Percentiles rank a stretch among this genome's conserved stretches.
These are phyloP conservation scores for Solanum neorickii DNA, from an alignment of 257 asterid genomes.

Conservation along the genomic window DNA sequence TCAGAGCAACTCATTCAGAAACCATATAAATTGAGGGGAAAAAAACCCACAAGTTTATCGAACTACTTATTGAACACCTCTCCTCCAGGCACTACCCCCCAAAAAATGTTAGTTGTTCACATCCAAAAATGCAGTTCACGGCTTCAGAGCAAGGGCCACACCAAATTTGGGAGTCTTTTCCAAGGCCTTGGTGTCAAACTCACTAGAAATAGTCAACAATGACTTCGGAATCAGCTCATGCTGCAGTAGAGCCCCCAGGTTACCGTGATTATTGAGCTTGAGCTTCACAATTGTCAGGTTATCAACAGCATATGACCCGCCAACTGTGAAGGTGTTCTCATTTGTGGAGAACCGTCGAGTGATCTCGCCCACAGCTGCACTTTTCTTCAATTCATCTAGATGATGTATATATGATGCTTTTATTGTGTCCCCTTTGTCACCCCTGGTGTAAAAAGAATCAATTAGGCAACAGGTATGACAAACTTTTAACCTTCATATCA, in stretches of 20 bases:
- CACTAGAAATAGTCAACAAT: constrained; percentile 55
- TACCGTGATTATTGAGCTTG: constrained; percentile 75
- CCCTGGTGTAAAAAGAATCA: constrained; percentile 15
- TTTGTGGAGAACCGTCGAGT: constrained; percentile 60
- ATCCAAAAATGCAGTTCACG: constrained; percentile 21
- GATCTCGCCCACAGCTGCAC: constrained; percentile 59
- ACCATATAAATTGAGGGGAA: constrained; percentile 3
- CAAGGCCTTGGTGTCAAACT: constrained; percentile 73
- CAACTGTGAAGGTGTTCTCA: constrained; percentile 71
- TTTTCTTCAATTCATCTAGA: constrained; percentile 40
- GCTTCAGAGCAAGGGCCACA: constrained; percentile 52
- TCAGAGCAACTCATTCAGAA: constrained; percentile 5
- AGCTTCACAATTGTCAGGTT: constrained; percentile 41
- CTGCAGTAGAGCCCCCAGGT: constrained; percentile 58
- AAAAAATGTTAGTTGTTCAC: neutral
- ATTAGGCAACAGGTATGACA: neutral
- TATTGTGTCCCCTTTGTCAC: constrained; percentile 70
- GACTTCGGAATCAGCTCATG: constrained; percentile 60
- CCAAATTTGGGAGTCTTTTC: constrained; percentile 72
- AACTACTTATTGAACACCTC: constrained; percentile 25
- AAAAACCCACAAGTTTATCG: constrained; percentile 7
- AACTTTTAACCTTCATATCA: neutral
- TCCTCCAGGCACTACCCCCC: constrained; percentile 8
- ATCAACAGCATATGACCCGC: constrained; percentile 65
- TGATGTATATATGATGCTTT: constrained; percentile 55